Evolutionary conservation across 2,329 filamentous ascomycete species (phyloP).

Genomic region (Zymoseptoria brevis): DNA sequence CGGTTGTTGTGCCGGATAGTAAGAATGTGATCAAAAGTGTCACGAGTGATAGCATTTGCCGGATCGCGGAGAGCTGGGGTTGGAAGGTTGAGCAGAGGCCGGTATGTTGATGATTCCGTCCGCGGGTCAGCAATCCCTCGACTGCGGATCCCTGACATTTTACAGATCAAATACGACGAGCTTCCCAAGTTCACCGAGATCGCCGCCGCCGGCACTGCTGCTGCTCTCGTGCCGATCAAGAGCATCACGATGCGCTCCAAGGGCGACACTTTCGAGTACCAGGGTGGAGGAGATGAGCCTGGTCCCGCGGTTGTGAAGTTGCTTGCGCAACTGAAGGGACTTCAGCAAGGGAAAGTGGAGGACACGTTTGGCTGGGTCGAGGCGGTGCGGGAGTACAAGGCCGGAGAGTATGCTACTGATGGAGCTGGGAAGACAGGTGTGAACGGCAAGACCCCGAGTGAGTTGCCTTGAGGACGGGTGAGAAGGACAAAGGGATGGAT

Average conservation of each 20-base stretch:
- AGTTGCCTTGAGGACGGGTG: conserved; percentile 17
- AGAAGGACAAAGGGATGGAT: background rate
- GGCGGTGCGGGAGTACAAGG: conserved; percentile 34
- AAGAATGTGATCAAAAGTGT: conserved; percentile 81
- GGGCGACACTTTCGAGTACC: conserved; percentile 49
- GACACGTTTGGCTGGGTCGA: conserved; percentile 70
- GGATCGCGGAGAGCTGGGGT: conserved; percentile 68
- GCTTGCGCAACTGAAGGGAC: conserved; percentile 68
- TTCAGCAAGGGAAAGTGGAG: conserved; percentile 72
- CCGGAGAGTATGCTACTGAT: conserved; percentile 22
- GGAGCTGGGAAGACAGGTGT: conserved; percentile 11
- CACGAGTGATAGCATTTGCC: conserved; percentile 69
- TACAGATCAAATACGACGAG: conserved; percentile 58
- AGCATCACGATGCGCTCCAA: conserved; percentile 69
- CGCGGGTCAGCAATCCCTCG: too few relatives aligned
- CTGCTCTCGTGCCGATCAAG: conserved; percentile 81
- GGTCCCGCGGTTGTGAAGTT: conserved; percentile 67
- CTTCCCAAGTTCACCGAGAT: conserved; percentile 63
- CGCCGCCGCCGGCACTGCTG: conserved; percentile 85
- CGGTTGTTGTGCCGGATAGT: conserved; percentile 79
- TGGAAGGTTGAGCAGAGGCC: conserved; percentile 74
- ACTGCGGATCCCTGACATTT: background rate
- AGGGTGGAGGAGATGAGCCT: conserved; percentile 55
- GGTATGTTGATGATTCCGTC: conserved; percentile 36
- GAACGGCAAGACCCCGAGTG: conserved; percentile 12